Evolutionary conservation across 345 rosid species (phyloP), one percentile per base, ranked within the genome.

Genomic region (Dimocarpus longan): DNA sequence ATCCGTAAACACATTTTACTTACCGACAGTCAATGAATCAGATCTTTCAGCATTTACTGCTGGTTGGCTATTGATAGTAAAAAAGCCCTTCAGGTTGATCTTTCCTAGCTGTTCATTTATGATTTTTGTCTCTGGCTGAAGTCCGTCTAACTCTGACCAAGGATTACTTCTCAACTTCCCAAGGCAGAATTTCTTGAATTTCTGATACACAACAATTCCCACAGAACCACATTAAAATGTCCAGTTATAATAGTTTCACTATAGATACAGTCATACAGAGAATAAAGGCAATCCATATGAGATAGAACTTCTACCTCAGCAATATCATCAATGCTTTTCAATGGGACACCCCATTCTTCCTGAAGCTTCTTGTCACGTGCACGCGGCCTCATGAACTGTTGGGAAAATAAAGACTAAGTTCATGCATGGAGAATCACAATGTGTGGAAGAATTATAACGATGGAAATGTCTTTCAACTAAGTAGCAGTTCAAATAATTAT

Each of bases 61-160:
- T 43, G 98, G 98, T 80, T 97, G 99, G 87, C 99, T 97, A 80
- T 96, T 96, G 87, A 94, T 91, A 22, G 98, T 94, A 78, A 96
- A 83, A 91, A 91, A 93, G 78, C 98, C 98, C 76, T 89, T 90
- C 87, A 85, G 75, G 87, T 96, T 96, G 85, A 96, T 86, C 87
- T 82, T 91, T 44, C 93, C 97, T 11, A 96, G 94, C 15, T 89
- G 88, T 83, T 91, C 98, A 79, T 93, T 85, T 39, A 97, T 97
- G 86, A 97, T 90, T 81, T 86, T 94, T 68, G 99, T 97, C 91
- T 94, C 99, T 19, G 95, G 93, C 83, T 91, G 97, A 82, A 96
- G 93, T 77, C 95, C 93, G 62, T 96, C 97, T 67, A 96, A 76
- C 77, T 96, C 99, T 50, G 99, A 94, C 99, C 99, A 96, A 71